Base-by-base conservation (phyloP, 2,329 filamentous ascomycete species). In the Biscogniauxia sp. region DNA sequence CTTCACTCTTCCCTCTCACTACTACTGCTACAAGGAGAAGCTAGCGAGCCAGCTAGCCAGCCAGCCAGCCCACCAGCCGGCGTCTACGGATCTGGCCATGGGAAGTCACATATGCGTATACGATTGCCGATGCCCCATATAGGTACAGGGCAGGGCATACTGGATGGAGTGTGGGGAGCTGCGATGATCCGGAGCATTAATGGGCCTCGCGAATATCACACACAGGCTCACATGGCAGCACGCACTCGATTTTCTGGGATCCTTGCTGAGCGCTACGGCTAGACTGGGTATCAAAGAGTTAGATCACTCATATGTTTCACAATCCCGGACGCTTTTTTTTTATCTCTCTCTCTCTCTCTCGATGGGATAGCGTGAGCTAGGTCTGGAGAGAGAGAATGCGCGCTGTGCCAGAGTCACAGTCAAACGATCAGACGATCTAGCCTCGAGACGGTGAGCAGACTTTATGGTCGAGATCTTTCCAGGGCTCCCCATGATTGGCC, bases 31-130 rank as follows among this genome's bases (percentile, higher is more conserved):
- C 28, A 56, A 52, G 63, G 62, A 62, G 55, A 55, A 51, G 23
- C 23, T 32, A 32, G 28, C 28, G 3, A 32, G 58, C 52, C 61
- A 57, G 58, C 57, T 59, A 64, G 54, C 60, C 59, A 65, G 62
- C 68, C 11, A 32, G 28, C 28, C 28, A 32, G 58, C 52, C 61
- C 58, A 59, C 57, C 59, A 64, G 54, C 60, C 59, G 66, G 63
- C 68, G 67, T 61, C 64, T 45, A 70, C 68, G 66, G 68, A 70
- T 70, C 66, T 72, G 67, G 61, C 72, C 65, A 70, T 71, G 69
- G 66, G 55, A 66, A 69, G 68, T 70, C 66, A 68, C 67, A 70
- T 69, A 65, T 67, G 66, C 65, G 66, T 66, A 65, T 62, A 60
- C 66, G 68, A 72, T 71, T 72, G 65, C 66, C 67, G 68, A 70